phyloP scores from a whole-genome alignment of 1,139 yeast genomes.

The Eremothecium coryli region DNA sequence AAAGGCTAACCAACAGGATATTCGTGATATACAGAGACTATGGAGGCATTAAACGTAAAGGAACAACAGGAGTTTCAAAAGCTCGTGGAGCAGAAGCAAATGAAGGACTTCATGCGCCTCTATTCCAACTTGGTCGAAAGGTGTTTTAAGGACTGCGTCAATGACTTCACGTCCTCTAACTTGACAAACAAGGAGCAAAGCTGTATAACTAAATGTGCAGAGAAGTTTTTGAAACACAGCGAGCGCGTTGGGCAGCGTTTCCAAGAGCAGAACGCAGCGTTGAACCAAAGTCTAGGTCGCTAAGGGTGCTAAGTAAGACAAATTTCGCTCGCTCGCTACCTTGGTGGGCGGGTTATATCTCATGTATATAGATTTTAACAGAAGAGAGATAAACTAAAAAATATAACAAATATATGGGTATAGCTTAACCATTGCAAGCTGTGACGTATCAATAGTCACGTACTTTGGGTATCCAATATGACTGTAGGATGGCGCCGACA shows the following conservation, averaged over 20 bases:
- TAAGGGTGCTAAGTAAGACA: slow-evolving; percentile 6
- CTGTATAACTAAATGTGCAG: slow-evolving; percentile 88
- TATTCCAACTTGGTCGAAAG: slow-evolving; percentile 92
- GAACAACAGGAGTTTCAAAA: slow-evolving; percentile 96
- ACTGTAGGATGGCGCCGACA: background rate
- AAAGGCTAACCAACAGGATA: no score
- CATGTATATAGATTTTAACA: no score
- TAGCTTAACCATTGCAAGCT: no score
- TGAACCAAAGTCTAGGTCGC: slow-evolving; percentile 40
- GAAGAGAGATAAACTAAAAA: no score
- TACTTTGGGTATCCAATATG: background rate
- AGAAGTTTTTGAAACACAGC: slow-evolving; percentile 94
- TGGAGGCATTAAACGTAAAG: slow-evolving; percentile 79
- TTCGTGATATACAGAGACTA: no score
- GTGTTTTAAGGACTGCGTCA: slow-evolving; percentile 95
- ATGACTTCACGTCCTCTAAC: slow-evolving; percentile 89
- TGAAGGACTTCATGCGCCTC: slow-evolving; percentile 96
- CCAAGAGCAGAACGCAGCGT: slow-evolving; percentile 82
- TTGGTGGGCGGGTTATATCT: no score
- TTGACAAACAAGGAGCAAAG: slow-evolving; percentile 75
- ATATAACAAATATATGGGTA: no score
- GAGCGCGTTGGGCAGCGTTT: slow-evolving; percentile 98
- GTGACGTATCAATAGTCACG: no score
- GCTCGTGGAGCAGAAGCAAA: slow-evolving; percentile 92
- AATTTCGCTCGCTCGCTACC: background rate